Evolutionary conservation across 2,329 filamentous ascomycete genomes (phyloP), one percentile per base, ranked within the genome.

Genomic region (Cucurbitaria berberidis): DNA sequence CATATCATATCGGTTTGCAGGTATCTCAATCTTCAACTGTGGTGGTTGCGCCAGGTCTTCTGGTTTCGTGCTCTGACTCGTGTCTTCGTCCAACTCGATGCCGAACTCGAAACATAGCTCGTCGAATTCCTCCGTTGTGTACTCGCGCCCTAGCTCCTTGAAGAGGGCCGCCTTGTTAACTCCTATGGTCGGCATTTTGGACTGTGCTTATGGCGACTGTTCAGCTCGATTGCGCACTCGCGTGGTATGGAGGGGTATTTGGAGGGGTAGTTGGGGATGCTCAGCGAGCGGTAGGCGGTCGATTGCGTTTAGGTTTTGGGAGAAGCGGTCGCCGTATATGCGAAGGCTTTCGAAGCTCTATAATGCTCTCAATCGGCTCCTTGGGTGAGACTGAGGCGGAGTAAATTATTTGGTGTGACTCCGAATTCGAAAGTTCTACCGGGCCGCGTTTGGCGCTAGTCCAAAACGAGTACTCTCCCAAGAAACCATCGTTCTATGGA

Each of bases 71-170:
- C 63, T 66, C 51, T 67, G 56, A 27, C 60, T 68, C 13, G 59
- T 64, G 54, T 99, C 95, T 80, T 98, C 93, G 80, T 99, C 95
- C 66, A 99, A 85, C 78, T 99, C 95, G 74, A 99, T 96, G 55
- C 93, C 93, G 74, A 96, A 99, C 71, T 99, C 93, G 84, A 99
- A 99, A 78, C 95, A 98, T 66, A 99, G 83, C 73, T 96, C 90
- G 77, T 99, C 95, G 73, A 99, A 99, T 72, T 96, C 91, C 69
- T 96, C 86, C 60, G 91, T 95, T 49, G 93, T 96, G 76, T 84
- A 97, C 86, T 95, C 88, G 79, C 88, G 88, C 73, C 92, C 93
- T 55, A 99, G 85, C 75, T 90, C 92, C 80, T 96, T 88, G 84
- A 90, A 98, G 74, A 99, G 90, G 74, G 89, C 91, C 71, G 92